phyloP scores from a whole-genome alignment of 2,329 filamentous ascomycete genomes.

The Furcasterigmium furcatum region DNA sequence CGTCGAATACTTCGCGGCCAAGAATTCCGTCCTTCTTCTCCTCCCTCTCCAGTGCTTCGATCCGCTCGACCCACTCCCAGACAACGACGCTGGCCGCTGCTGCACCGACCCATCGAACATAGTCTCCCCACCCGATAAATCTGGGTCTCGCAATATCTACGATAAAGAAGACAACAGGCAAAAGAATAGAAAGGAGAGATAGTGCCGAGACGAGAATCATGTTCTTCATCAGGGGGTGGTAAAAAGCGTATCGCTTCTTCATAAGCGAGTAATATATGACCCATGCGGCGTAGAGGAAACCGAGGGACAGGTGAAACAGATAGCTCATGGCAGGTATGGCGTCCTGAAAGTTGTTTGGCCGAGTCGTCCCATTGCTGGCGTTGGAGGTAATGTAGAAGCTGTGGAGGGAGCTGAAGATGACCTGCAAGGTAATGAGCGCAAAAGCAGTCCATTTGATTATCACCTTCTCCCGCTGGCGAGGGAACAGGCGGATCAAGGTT shows the following conservation, averaged over 20 bases:
- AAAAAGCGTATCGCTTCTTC: conserved; percentile 88
- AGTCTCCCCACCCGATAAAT: conserved; percentile 90
- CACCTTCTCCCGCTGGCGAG: conserved; percentile 93
- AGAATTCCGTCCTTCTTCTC: conserved; percentile 93
- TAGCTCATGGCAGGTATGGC: conserved; percentile 90
- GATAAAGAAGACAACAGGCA: conserved; percentile 91
- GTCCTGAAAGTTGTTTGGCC: conserved; percentile 77
- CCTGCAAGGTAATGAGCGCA: conserved; percentile 84
- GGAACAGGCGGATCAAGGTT: conserved; percentile 91
- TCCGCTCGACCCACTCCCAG: conserved; percentile 97
- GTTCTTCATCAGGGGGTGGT: conserved; percentile 86
- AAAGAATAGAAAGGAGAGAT: conserved; percentile 77
- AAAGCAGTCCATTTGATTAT: conserved; percentile 99
- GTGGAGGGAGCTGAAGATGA: conserved; percentile 87
- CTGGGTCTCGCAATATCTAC: conserved; percentile 83
- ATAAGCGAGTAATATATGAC: conserved; percentile 92
- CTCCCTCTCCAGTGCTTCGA: conserved; percentile 87
- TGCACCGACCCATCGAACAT: conserved; percentile 93
- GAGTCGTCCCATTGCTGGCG: conserved; percentile 49
- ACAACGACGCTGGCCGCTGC: conserved; percentile 94
- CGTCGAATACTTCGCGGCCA: conserved; percentile 87
- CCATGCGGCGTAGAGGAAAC: conserved; percentile 87
- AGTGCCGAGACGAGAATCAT: conserved; percentile 78
- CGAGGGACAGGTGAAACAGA: conserved; percentile 82
- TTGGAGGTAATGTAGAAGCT: conserved; percentile 64